These are phyloP conservation scores for Pigoraptor vietnamica DNA, from an alignment of 78 protist genomes.

Conservation along the genomic window DNA sequence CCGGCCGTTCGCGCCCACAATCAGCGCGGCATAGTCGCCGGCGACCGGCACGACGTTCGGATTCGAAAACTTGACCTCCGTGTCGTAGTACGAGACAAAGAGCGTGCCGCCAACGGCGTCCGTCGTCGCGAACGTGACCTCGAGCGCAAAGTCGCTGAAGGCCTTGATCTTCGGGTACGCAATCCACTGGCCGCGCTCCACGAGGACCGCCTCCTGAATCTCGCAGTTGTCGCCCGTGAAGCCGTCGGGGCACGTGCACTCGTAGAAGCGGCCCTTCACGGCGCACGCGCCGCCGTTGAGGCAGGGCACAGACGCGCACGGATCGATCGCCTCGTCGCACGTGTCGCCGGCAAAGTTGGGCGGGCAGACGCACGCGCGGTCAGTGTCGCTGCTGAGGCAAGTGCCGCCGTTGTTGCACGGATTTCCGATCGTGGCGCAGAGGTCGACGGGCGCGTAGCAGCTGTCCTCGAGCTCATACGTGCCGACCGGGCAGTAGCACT, in stretches of 20 bases:
- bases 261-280: background rate
- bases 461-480: background rate
- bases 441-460: background rate
- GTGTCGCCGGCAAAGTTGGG: background rate
- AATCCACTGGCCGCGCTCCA: background rate
- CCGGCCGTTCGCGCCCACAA: background rate
- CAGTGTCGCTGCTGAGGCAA: background rate
- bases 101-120: background rate
- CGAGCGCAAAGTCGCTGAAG: background rate
- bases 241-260: background rate
- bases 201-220: background rate
- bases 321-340: background rate
- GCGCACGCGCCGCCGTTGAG: background rate
- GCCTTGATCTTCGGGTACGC: background rate
- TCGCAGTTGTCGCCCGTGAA: background rate
- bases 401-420: background rate
- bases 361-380: background rate
- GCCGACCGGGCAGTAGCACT: background rate
- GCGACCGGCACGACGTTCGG: too few species aligned
- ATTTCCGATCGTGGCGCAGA: background rate
- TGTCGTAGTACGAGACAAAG: background rate
- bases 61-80: background rate
- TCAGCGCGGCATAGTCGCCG: background rate
- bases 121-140: background rate
- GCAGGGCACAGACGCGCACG: background rate